phyloP scores from a whole-genome alignment of 2,329 filamentous ascomycete species.

The Aspergillus ruber region DNA sequence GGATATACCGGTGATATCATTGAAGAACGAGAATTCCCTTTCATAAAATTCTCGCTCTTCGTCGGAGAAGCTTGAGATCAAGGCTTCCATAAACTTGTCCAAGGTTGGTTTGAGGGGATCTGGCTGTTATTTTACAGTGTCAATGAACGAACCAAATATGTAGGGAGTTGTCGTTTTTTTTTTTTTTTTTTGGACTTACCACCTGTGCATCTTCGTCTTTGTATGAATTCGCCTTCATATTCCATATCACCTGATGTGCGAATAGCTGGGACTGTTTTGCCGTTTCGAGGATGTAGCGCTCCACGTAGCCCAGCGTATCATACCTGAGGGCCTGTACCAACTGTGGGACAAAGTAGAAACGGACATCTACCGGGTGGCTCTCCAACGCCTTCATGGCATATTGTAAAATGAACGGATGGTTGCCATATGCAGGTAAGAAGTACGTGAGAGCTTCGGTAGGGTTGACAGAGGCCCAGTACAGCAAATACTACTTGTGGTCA shows the following conservation, averaged over 20 bases:
- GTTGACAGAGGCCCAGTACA: slow-evolving; percentile 90
- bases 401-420: slow-evolving; percentile 88
- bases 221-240: slow-evolving; percentile 98
- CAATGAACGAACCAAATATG: slow-evolving; percentile 3
- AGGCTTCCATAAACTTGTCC: slow-evolving; percentile 77
- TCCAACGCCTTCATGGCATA: slow-evolving; percentile 95
- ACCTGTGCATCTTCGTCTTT: slow-evolving; percentile 91
- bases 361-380: slow-evolving; percentile 90
- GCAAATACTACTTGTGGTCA: slow-evolving; percentile 59
- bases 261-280: slow-evolving; percentile 97
- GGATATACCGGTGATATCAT: slow-evolving; percentile 90
- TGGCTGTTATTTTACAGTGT: slow-evolving; percentile 46
- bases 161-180: neutral
- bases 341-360: slow-evolving; percentile 98
- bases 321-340: slow-evolving; percentile 94
- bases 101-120: slow-evolving; percentile 90
- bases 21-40: slow-evolving; percentile 95
- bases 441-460: slow-evolving; percentile 89
- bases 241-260: slow-evolving; percentile 99
- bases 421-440: slow-evolving; percentile 83
- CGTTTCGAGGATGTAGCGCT: slow-evolving; percentile 93
- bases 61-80: slow-evolving; percentile 73
- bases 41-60: slow-evolving; percentile 84
- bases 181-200: slow-evolving; percentile 49
- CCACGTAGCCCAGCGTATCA: slow-evolving; percentile 87